Base-by-base conservation (phyloP, 495 filamentous ascomycete species). In the Penicillium coffeae region DNA sequence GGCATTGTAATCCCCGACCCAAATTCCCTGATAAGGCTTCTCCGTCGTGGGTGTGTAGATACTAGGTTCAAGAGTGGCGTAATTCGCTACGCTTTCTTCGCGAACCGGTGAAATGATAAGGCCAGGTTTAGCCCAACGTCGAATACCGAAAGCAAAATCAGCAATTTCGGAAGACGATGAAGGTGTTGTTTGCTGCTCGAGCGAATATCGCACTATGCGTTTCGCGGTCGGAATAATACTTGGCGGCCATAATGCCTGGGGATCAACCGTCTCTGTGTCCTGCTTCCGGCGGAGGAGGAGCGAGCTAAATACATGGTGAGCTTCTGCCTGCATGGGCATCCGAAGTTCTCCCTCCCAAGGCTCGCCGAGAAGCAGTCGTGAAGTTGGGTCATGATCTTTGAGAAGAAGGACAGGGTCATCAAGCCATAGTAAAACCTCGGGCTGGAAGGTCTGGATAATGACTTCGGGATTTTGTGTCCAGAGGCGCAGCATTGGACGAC, bases 1-100 rank as follows among this genome's bases (percentile, higher is more conserved):
- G 0, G 78, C 82, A 10, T 82, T 83, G 58, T 94, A 96, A 59
- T 96, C 90, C 3, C 92, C 92, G 8, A 92, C 86, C 88, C 88
- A 97, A 18, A 97, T 86, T 0, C 92, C 92, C 51, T 87, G 83
- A 59, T 79, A 95, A 1, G 89, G 91, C 61, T 89, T 89, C 34
- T 82, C 72, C n/a, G 65, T 62, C 0, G 89, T 91, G 0, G 90
- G 89, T 0, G 82, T 90, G 59, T 93, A 96, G 18, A 83, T 60
- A 3, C 66, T 71, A 12, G 80, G 76, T 46, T 86, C 80, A 2
- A 97, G 74, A 0, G 92, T 90, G 12, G 86, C 76, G 53, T 83
- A 96, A 1, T 87, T 95, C 21, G 79, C 71, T 20, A 91, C 66
- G 12, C 83, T 77, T 50, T 90, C 84, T n/a, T 76, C 80, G 30